Percentiles rank a stretch among this genome's conserved stretches.
Conservation (phyloP, 768 basidiomycete species). For the Serendipita sp. region DNA sequence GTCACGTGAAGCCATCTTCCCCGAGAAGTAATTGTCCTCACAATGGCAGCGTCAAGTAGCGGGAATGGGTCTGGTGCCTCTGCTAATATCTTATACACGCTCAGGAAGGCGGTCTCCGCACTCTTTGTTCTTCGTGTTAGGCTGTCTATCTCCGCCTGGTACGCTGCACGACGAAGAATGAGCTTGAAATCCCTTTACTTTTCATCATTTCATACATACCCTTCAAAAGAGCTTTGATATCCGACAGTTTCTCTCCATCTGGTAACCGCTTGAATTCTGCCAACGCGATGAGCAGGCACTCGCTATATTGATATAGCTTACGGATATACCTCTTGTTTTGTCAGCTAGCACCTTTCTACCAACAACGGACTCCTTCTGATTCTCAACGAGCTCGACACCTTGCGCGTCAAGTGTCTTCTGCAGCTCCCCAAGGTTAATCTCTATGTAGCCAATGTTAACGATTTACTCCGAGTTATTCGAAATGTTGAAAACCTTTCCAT, state of each 20-base stretch:
- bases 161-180: slow-evolving; percentile 35
- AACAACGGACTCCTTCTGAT: slow-evolving; percentile 92
- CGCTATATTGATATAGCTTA: not conserved
- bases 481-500: slow-evolving; percentile 59
- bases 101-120: slow-evolving; percentile 92
- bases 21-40: slow-evolving; percentile 16
- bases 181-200: not conserved
- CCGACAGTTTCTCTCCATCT: slow-evolving; percentile 71
- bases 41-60: slow-evolving; percentile 83
- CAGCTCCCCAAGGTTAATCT: slow-evolving; percentile 73
- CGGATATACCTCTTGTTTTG: slow-evolving; percentile 75
- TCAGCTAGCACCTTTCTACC: slow-evolving; percentile 90
- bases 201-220: slow-evolving; percentile 25
- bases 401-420: slow-evolving; percentile 89
- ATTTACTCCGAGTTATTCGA: not conserved
- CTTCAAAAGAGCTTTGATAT: slow-evolving; percentile 84
- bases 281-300: not conserved
- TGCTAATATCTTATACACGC: slow-evolving; percentile 87
- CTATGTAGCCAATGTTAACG: slow-evolving; percentile 24
- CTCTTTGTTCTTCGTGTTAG: slow-evolving; percentile 84
- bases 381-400: slow-evolving; percentile 90
- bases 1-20: not conserved
- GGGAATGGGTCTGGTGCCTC: slow-evolving; percentile 98
- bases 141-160: slow-evolving; percentile 91
- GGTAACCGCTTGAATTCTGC: slow-evolving; percentile 93